These are phyloP conservation scores for Lichina pygmaea DNA, from an alignment of 495 filamentous ascomycete species.

Conservation along the genomic window DNA sequence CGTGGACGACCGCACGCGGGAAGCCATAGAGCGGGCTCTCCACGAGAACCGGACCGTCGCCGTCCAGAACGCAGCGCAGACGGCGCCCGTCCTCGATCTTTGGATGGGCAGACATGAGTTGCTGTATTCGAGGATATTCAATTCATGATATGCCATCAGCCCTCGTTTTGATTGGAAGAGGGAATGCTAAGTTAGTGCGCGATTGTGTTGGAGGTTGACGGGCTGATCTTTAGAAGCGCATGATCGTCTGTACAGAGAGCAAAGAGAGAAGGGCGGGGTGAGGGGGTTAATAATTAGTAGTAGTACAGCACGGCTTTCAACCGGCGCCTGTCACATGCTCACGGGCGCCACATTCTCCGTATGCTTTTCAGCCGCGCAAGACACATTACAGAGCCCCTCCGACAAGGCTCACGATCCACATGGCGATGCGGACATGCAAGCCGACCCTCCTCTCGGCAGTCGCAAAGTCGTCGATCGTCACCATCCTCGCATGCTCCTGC, in stretches of 20 bases:
- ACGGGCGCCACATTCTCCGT: too few species aligned
- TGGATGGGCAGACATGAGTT: constrained; percentile 91
- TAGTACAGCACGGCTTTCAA: too few species aligned
- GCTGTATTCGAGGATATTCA: constrained; percentile 90
- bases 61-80: constrained; percentile 64
- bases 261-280: too few species aligned
- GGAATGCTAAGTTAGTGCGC: too few species aligned
- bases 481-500: constrained; percentile 34
- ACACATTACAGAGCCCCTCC: constrained; percentile 15
- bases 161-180: too few species aligned
- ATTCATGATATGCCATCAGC: constrained; percentile 21
- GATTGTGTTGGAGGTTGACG: too few species aligned
- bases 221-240: too few species aligned
- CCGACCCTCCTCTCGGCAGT: constrained; percentile 58
- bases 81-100: constrained; percentile 64
- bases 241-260: too few species aligned
- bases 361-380: not conserved
- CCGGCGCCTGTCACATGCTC: too few species aligned
- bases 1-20: constrained; percentile 31
- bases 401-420: constrained; percentile 40
- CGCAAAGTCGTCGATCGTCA: constrained; percentile 50
- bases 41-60: constrained; percentile 14
- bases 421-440: constrained; percentile 60
- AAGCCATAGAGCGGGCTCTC: constrained; percentile 33
- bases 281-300: too few species aligned